phyloP scores from a whole-genome alignment of 2,329 filamentous ascomycete species.

The Pezizomycotina sp. region DNA sequence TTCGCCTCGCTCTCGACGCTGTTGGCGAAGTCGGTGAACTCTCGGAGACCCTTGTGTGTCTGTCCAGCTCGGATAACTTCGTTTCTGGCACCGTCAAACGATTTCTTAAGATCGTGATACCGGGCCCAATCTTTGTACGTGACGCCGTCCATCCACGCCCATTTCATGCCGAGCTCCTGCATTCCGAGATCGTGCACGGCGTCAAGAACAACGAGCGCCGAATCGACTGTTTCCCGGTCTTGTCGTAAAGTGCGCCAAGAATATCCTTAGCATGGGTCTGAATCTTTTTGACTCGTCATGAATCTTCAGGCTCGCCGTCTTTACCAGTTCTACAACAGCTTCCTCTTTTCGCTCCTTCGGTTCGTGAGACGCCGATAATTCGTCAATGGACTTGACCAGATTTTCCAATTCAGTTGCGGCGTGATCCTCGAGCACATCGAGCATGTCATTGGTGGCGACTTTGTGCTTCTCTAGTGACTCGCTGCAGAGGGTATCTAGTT shows the following conservation, averaged over 20 bases:
- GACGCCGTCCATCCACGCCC: constrained; percentile 89
- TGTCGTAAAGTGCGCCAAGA: constrained; percentile 49
- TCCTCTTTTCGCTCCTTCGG: constrained; percentile 33
- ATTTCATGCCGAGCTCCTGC: constrained; percentile 81
- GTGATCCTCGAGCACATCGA: constrained; percentile 42
- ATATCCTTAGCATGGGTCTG: constrained; percentile 61
- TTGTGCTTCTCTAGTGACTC: constrained; percentile 19
- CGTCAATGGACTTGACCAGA: constrained; percentile 51
- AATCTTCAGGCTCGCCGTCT: constrained; percentile 52
- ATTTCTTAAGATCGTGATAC: constrained; percentile 72
- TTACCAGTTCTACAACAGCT: constrained; percentile 37
- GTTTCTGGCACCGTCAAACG: constrained; percentile 68
- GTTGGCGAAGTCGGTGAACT: constrained; percentile 26
- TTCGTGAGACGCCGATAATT: too few species aligned
- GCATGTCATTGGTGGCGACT: constrained; percentile 17
- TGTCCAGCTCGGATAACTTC: constrained; percentile 64
- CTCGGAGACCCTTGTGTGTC: constrained; percentile 51
- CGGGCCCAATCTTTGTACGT: constrained; percentile 96
- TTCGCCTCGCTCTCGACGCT: constrained; percentile 56
- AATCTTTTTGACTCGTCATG: constrained; percentile 60
- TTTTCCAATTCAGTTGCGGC: constrained; percentile 46
- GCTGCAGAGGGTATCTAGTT: constrained; percentile 40
- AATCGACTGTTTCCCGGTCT: constrained; percentile 57
- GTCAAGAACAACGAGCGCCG: constrained; percentile 67
- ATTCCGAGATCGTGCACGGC: constrained; percentile 68